Percentiles rank a stretch among this genome's conserved stretches.
These are phyloP conservation scores for Globisporangium acanthophoron DNA, from an alignment of 352 stramenopile species.

Conservation along the genomic window DNA sequence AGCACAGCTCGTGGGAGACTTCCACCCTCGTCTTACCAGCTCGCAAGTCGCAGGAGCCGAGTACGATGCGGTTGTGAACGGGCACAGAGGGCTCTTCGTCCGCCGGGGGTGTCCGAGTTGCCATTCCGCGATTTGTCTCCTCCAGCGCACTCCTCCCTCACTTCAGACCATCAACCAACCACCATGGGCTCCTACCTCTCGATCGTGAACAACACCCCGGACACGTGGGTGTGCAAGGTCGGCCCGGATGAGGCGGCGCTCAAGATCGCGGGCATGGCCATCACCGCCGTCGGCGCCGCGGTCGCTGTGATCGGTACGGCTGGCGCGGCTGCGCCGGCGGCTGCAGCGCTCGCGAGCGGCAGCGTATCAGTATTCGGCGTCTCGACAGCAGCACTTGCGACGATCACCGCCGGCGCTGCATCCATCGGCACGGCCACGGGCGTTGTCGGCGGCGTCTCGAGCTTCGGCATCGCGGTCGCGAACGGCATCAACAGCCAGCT, in stretches of 20 bases:
- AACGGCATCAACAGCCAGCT: slow-evolving; percentile 30
- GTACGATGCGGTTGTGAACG: no score
- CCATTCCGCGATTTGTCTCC: background rate
- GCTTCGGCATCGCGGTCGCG: slow-evolving; percentile 28
- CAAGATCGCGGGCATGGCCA: slow-evolving; percentile 27
- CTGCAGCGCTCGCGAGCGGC: slow-evolving; percentile 21
- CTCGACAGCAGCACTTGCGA: slow-evolving; percentile 20
- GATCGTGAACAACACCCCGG: slow-evolving; percentile 37
- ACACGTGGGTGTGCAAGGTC: slow-evolving; percentile 36
- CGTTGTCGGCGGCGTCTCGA: slow-evolving; percentile 24
- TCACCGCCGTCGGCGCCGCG: slow-evolving; percentile 19
- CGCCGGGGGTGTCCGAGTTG: background rate
- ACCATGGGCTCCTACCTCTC: slow-evolving; percentile 42
- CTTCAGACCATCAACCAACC: background rate
- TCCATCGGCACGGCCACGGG: background rate
- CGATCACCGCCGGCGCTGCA: slow-evolving; percentile 7
- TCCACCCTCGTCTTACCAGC: no score
- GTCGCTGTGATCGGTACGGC: slow-evolving; percentile 22
- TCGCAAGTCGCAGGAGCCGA: background rate
- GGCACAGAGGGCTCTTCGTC: background rate
- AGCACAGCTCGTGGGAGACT: no score
- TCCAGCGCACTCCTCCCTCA: background rate
- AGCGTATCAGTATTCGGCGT: slow-evolving; percentile 27
- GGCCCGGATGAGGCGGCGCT: slow-evolving; percentile 32
- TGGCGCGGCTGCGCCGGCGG: slow-evolving; percentile 23